Evolutionary conservation across 208 protist species (phyloP).

Genomic region (Acanthamoeba sp.): DNA sequence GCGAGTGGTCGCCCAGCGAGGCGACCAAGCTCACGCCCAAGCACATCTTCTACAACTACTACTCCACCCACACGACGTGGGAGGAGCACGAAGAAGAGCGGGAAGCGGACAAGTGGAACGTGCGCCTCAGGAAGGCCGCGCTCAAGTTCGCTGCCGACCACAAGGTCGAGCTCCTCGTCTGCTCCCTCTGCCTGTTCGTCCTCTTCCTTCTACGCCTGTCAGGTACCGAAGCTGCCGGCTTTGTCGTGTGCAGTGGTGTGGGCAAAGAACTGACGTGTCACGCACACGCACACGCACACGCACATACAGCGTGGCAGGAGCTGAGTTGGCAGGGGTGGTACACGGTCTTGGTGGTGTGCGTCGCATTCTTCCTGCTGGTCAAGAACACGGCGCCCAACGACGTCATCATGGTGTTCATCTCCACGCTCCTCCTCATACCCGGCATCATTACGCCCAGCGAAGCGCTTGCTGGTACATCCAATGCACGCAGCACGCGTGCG

Average conservation of each 20-base stretch:
- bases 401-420: slow-evolving; percentile 29
- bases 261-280: background rate
- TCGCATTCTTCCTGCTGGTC: slow-evolving; percentile 14
- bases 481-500: background rate
- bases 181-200: background rate
- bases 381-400: slow-evolving; percentile 21
- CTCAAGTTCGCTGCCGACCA: background rate
- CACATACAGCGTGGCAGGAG: background rate
- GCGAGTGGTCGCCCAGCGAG: background rate
- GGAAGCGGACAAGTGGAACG: background rate
- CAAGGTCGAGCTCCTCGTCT: slow-evolving; percentile 3
- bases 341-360: slow-evolving; percentile 5
- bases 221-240: background rate
- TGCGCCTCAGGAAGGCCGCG: background rate
- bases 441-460: slow-evolving; percentile 39
- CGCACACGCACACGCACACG: background rate
- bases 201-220: slow-evolving; percentile 55
- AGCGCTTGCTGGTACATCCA: background rate
- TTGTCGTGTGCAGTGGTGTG: too few relatives aligned
- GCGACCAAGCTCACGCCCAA: background rate
- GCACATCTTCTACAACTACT: slow-evolving; percentile 71
- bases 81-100: background rate
- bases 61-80: slow-evolving; percentile 18
- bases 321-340: slow-evolving; percentile 15
- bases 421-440: slow-evolving; percentile 9